Evolutionary conservation across 2,329 filamentous ascomycete species (phyloP).

Genomic region (Tolypocladium album): DNA sequence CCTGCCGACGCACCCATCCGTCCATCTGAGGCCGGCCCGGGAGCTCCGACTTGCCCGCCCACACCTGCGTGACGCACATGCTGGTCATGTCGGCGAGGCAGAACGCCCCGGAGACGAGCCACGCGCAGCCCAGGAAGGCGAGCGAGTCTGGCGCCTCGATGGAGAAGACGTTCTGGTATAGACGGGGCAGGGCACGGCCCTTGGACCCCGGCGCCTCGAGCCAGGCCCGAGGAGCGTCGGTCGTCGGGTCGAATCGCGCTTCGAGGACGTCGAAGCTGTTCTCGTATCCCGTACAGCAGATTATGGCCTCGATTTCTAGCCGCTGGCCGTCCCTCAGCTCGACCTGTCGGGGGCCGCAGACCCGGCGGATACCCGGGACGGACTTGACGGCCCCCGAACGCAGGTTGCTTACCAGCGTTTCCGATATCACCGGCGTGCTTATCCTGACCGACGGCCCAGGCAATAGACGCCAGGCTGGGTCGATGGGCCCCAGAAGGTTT

Average conservation of each 20-base stretch:
- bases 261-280: neutral
- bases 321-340: neutral
- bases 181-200: neutral
- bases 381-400: neutral
- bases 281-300: neutral
- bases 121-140: conserved; percentile 20
- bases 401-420: neutral
- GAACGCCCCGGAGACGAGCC: conserved; percentile 13
- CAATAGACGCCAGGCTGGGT: neutral
- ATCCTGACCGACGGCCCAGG: neutral
- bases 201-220: neutral
- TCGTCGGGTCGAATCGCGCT: neutral
- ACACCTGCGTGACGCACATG: conserved; percentile 21
- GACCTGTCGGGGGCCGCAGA: neutral
- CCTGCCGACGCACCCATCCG: conserved; percentile 9
- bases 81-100: conserved; percentile 13
- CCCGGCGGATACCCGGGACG: neutral
- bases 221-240: neutral
- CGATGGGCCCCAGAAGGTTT: neutral
- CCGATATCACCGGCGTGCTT: neutral
- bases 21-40: conserved; percentile 6
- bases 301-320: neutral
- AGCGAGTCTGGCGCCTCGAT: conserved; percentile 22
- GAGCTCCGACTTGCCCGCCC: conserved; percentile 13
- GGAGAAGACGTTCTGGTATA: neutral